Evolutionary conservation across 2,329 filamentous ascomycete genomes (phyloP), one percentile per base, ranked within the genome.

Genomic region (Paecilomyces sp.): DNA sequence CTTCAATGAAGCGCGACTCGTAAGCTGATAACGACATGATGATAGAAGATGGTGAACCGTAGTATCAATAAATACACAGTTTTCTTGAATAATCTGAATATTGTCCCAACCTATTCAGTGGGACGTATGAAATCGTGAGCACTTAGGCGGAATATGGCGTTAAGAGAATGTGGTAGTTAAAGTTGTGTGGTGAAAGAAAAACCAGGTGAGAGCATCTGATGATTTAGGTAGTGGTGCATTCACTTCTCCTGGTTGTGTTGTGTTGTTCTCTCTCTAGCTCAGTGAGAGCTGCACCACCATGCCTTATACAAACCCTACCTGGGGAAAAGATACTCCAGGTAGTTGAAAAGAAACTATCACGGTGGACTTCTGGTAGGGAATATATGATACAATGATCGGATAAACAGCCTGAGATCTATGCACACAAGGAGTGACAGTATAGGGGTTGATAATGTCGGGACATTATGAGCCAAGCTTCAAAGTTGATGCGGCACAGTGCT

Each of bases 1-100:
- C 73, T 62, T 79, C 83, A 63, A 92, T 81, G 53, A 81, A 80
- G 34, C 76, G 67, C 85, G 69, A 33, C 61, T 41, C 41, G 31
- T 62, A 58, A 28, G 68, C 66, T 13, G 70, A 65, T 18, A 67
- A 60, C 72, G 73, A 73, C 34, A 66, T 65, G 58, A 56, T 58
- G 8, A 28, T 2, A 13, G 28, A 53, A 24, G 18, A 53, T 1
- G 15, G 18, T 18, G n/a, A 47, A 47, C 7, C 7, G 8, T n/a
- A 8, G 8, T 18, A 6, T n/a, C 8, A 15, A 47, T 7, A 15
- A 47, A 8, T 9, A 22, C 15, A 9, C 4, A 18, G 8, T 15
- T 18, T 5, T n/a, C 18, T 47, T 18, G 7, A 18, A 8, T 9
- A 15, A 47, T 47, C 36, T 41, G 36, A n/a, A 15, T 4, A 6